Evolutionary conservation across 2,329 filamentous ascomycete genomes (phyloP).

Genomic region (Scedosporium dehoogii): DNA sequence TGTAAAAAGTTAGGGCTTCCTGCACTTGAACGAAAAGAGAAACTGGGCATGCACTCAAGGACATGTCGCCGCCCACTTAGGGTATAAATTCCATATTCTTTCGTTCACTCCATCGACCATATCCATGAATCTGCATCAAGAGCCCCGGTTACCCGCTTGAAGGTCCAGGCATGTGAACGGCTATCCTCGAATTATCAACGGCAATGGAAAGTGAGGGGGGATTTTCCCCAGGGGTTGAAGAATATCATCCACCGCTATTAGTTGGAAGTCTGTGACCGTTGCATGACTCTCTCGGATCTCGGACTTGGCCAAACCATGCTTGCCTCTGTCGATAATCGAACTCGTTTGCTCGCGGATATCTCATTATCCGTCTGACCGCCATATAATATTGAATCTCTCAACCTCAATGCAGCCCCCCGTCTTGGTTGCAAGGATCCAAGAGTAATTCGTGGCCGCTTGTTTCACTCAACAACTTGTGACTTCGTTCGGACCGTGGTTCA

Average conservation of each 20-base stretch:
- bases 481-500: background rate
- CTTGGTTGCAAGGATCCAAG: too few relatives aligned
- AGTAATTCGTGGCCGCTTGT: background rate
- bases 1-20: too few relatives aligned
- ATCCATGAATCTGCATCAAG: background rate
- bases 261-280: too few relatives aligned
- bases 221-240: too few relatives aligned
- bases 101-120: background rate
- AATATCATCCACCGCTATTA: too few relatives aligned
- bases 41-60: background rate
- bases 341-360: too few relatives aligned
- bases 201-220: background rate
- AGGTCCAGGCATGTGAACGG: background rate
- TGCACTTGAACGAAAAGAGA: background rate
- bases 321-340: too few relatives aligned
- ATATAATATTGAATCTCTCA: too few relatives aligned
- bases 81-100: background rate
- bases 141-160: constrained; percentile 2
- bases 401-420: too few relatives aligned
- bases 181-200: background rate
- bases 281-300: too few relatives aligned
- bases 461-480: background rate
- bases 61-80: background rate
- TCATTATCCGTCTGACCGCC: too few relatives aligned
- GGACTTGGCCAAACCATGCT: too few relatives aligned